Conservation (phyloP, 306 rosid species). For the Cicer pinnatifidum region DNA sequence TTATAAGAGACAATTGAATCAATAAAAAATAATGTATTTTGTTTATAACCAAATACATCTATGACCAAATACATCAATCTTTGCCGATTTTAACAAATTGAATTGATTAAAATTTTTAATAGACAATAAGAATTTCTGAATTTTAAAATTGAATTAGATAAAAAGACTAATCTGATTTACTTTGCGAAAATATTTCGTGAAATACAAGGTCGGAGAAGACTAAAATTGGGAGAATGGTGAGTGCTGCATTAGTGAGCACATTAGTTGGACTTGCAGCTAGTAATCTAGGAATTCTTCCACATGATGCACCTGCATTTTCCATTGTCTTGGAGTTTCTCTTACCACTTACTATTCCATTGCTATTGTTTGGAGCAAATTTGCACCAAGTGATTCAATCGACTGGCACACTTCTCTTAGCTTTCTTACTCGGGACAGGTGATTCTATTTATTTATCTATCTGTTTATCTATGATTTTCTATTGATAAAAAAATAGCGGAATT, state of each 20-base stretch:
- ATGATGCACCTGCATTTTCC: slow-evolving; percentile 63
- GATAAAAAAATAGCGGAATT: too few relatives aligned
- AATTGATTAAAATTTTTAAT: too few relatives aligned
- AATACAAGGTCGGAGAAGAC: slow-evolving; percentile 66
- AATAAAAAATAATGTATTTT: too few relatives aligned
- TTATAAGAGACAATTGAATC: too few relatives aligned
- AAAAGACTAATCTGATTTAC: too few relatives aligned
- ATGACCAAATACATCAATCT: too few relatives aligned
- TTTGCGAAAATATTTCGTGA: not conserved
- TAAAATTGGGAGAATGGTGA: slow-evolving; percentile 73
- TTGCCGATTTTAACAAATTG: too few relatives aligned
- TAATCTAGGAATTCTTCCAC: slow-evolving; percentile 68
- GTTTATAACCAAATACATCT: too few relatives aligned
- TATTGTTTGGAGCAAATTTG: slow-evolving; percentile 70
- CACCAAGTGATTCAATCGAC: slow-evolving; percentile 55
- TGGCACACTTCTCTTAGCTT: slow-evolving; percentile 61
- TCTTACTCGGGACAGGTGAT: slow-evolving; percentile 69
- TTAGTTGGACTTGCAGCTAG: slow-evolving; percentile 76
- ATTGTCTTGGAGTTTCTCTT: slow-evolving; percentile 70
- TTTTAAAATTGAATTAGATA: too few relatives aligned
- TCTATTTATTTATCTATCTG: not conserved
- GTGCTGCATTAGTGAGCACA: slow-evolving; percentile 82
- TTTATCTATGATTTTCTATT: too few relatives aligned
- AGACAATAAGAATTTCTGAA: too few relatives aligned
- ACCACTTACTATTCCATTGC: slow-evolving; percentile 64